These are phyloP conservation scores for Acer campestre DNA, from an alignment of 345 rosid genomes.

Conservation along the genomic window DNA sequence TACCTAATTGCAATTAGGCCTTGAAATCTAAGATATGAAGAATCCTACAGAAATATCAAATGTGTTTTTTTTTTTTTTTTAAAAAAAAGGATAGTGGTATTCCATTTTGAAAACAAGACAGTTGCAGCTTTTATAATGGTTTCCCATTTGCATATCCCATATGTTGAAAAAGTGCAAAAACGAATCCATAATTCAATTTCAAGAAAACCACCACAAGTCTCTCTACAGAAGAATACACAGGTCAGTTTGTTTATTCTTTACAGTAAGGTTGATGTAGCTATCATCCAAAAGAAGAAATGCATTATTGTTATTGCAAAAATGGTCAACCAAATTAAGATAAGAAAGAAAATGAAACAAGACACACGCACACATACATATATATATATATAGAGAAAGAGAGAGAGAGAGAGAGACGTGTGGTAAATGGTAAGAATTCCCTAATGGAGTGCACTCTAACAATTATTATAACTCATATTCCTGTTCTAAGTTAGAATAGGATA, in stretches of 20 bases:
- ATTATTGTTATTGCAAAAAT: background rate
- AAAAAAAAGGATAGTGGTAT: background rate
- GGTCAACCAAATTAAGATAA: conserved; percentile 12
- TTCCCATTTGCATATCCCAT: background rate
- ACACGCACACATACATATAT: background rate
- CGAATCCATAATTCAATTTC: background rate
- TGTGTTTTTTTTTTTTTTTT: no score
- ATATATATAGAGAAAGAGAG: no score
- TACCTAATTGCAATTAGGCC: background rate
- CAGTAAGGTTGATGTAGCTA: background rate
- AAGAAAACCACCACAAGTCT: background rate
- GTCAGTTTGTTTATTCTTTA: background rate
- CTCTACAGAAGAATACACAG: conserved; percentile 1
- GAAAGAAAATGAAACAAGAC: conserved; percentile 10
- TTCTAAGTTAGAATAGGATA: background rate
- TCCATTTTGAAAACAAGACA: background rate
- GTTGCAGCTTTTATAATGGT: conserved; percentile 7
- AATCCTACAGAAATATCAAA: background rate
- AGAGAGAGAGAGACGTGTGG: conserved; percentile 26
- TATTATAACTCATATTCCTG: background rate
- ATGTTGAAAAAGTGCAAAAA: background rate
- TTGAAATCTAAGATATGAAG: background rate
- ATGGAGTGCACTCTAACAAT: conserved; percentile 11
- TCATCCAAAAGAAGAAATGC: conserved; percentile 17
- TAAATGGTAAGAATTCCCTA: conserved; percentile 17